Base-by-base conservation (phyloP, 371 early-diverging fungal genomes). In the Basidiobolus meristosporus region DNA sequence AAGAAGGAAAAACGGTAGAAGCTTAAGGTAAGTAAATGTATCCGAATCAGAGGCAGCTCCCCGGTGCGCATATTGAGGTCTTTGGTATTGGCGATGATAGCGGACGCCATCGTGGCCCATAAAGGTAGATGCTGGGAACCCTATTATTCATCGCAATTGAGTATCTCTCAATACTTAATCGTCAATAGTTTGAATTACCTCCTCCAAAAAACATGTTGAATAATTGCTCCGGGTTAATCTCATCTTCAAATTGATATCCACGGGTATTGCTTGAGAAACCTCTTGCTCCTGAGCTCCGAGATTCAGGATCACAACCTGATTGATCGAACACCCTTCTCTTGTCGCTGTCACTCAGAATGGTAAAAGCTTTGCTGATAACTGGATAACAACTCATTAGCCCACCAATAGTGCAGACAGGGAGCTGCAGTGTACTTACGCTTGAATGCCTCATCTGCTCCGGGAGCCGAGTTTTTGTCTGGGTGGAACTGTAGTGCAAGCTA, bases 401-500 rank as follows among this genome's bases (percentile, higher is more conserved):
- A 14, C 17, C 19, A 31, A 16, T 10, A 29, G n/a, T 36, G 12
- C 17, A 43, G 31, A 10, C 19, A 40, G 18, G 20, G 21, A 30
- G 10, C n/a, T 32, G 16, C 36, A 19, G 7, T 23, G 19, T 16
- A 28, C 50, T 57, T 66, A 82, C 77, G 59, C 58, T 95, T 92
- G 59, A 96, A 93, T 10, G 93, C 98, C 53, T 91, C 95, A 42
- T 90, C 91, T 2, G 97, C 90, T 16, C 95, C 95, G 5, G 95
- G 89, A 2, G 96, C 90, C 10, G 65, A 71, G 50, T 97, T 93
- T 56, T 91, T 98, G 56, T 97, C 98, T 0, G 98, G 98, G 57
- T 99, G 99, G 56, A 87, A 96, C 54, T 78, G 80, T 40, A 90
- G 62, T n/a, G 97, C 97, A 36, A 92, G 59, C 82, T 84, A 38